A percentile compares a stretch with the other conserved stretches of the same genome.
phyloP scores from a whole-genome alignment of 352 stramenopile species.

The Paralagenidium karlingii region DNA sequence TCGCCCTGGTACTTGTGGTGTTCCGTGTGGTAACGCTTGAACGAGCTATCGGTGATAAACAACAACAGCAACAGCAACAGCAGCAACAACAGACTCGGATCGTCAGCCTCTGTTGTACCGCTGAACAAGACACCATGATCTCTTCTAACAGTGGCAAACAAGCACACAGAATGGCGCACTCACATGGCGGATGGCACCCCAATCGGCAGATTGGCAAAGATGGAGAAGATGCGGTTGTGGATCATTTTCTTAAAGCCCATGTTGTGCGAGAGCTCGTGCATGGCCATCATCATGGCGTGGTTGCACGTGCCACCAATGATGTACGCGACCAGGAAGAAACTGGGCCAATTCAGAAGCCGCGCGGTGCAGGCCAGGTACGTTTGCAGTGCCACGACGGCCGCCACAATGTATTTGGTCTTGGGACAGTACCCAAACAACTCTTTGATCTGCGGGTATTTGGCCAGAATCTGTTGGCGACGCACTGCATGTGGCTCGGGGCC shows the following conservation, averaged over 20 bases:
- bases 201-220: slow-evolving; percentile 91
- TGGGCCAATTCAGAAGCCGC: slow-evolving; percentile 46
- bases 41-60: no score
- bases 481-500: slow-evolving; percentile 82
- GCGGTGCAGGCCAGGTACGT: slow-evolving; percentile 62
- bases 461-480: slow-evolving; percentile 68
- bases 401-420: slow-evolving; percentile 82
- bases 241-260: slow-evolving; percentile 87
- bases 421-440: slow-evolving; percentile 78
- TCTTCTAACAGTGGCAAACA: not conserved
- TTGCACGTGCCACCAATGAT: slow-evolving; percentile 86
- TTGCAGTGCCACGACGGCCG: slow-evolving; percentile 65
- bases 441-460: slow-evolving; percentile 85
- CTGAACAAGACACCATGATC: no score
- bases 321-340: slow-evolving; percentile 60
- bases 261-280: slow-evolving; percentile 96
- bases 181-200: slow-evolving; percentile 84
- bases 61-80: slow-evolving; percentile 1
- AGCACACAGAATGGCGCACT: no score
- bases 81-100: no score
- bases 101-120: no score
- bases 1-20: slow-evolving; percentile 95
- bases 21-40: slow-evolving; percentile 97
- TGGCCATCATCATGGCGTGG: slow-evolving; percentile 91
- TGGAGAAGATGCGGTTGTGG: slow-evolving; percentile 84